phyloP scores from a whole-genome alignment of 768 basidiomycete genomes.

The Boletales sp. region DNA sequence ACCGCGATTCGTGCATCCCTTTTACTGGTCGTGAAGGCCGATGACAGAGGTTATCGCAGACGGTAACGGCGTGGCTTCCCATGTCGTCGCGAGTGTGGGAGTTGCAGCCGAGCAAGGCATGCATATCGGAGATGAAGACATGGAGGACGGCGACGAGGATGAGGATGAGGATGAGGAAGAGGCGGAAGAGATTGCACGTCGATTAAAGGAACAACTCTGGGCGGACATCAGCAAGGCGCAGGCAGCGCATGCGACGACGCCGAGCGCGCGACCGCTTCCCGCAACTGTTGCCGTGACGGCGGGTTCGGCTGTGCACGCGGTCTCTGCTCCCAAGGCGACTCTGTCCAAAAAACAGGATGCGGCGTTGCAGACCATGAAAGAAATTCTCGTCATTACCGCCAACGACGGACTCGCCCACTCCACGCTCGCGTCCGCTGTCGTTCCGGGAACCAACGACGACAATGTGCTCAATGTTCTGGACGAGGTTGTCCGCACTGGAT shows the following conservation, averaged over 20 bases:
- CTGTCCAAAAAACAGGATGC: constrained; percentile 50
- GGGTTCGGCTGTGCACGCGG: constrained; percentile 5
- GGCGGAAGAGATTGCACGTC: constrained; percentile 69
- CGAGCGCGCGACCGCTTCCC: constrained; percentile 15
- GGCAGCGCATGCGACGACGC: constrained; percentile 33
- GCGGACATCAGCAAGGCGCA: constrained; percentile 70
- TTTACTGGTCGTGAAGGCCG: constrained; percentile 4
- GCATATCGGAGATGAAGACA: constrained; percentile 40
- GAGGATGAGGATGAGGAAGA: constrained; percentile 51
- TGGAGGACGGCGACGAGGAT: constrained; percentile 51
- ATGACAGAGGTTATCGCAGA: constrained; percentile 15
- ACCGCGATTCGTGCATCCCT: constrained; percentile 5
- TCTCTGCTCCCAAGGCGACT: constrained; percentile 8
- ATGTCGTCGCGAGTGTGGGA: background rate
- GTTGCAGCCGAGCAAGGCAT: constrained; percentile 22
- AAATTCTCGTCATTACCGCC: constrained; percentile 55
- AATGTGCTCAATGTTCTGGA: constrained; percentile 57
- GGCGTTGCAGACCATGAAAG: constrained; percentile 60
- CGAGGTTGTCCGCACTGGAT: constrained; percentile 43
- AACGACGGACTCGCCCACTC: constrained; percentile 54
- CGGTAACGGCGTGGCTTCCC: constrained; percentile 1
- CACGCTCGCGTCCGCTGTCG: constrained; percentile 46
- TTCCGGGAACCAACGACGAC: constrained; percentile 42
- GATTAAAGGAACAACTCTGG: constrained; percentile 73
- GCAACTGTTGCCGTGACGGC: background rate